A percentile compares a stretch with the other conserved stretches of the same genome.
Evolutionary conservation across 192 early-diverging fungal genomes (phyloP).

Genomic region (Backusella circina): DNA sequence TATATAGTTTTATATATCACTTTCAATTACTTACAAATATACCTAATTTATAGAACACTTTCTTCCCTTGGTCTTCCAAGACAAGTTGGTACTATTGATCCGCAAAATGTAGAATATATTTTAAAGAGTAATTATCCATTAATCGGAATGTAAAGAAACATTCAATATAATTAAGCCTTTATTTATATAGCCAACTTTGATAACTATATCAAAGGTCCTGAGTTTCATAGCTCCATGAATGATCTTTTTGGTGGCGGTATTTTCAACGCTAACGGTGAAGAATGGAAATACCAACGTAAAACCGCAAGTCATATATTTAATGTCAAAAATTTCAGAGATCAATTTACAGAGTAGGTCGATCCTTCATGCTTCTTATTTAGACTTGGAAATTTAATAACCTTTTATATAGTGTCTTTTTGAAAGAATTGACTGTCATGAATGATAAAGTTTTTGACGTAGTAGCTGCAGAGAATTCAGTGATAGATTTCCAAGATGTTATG

Average conservation of each 20-base stretch:
- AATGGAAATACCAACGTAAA: slow-evolving; percentile 59
- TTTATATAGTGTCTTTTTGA: slow-evolving; percentile 21
- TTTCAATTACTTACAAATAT: not conserved
- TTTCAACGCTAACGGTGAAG: slow-evolving; percentile 63
- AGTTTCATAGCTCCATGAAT: slow-evolving; percentile 37
- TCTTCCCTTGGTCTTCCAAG: slow-evolving; percentile 1
- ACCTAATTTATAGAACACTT: not conserved
- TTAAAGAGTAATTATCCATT: slow-evolving; percentile 13
- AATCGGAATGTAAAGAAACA: not conserved
- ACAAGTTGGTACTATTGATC: slow-evolving; percentile 18
- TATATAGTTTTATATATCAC: not conserved
- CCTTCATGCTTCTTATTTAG: not conserved
- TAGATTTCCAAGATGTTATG: slow-evolving; percentile 47
- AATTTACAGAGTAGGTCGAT: slow-evolving; percentile 25
- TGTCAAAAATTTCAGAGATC: slow-evolving; percentile 33
- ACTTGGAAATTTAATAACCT: not conserved
- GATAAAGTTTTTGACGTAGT: slow-evolving; percentile 4
- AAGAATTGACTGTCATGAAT: slow-evolving; percentile 15
- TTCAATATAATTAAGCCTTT: not conserved
- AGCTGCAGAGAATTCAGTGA: slow-evolving; percentile 20
- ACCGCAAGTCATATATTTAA: slow-evolving; percentile 31
- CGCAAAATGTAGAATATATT: slow-evolving; percentile 19
- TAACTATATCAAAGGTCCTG: slow-evolving; percentile 36
- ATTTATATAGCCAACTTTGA: slow-evolving; percentile 20
- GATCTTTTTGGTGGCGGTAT: slow-evolving; percentile 63